Conservation (phyloP, 1,284 basidiomycete species). For the Sporisorium iseilematis-ciliati region DNA sequence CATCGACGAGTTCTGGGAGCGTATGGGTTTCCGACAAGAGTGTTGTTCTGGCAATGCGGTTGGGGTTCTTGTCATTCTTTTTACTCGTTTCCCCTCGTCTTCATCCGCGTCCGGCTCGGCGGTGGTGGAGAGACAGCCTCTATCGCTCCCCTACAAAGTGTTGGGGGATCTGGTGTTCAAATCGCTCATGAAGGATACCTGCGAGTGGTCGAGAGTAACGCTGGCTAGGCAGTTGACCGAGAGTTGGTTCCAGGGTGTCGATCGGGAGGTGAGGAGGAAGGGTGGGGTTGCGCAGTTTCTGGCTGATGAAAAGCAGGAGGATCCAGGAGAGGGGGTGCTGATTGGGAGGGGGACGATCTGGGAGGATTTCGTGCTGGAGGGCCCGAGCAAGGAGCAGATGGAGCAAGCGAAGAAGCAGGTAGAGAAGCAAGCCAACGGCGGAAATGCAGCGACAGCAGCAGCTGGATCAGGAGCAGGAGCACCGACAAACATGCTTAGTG, state of each 20-base stretch:
- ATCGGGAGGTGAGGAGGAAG: slow-evolving; percentile 52
- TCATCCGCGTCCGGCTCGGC: background rate
- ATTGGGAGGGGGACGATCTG: slow-evolving; percentile 47
- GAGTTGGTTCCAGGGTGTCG: slow-evolving; percentile 50
- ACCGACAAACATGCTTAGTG: slow-evolving; percentile 37
- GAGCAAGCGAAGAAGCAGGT: slow-evolving; percentile 23
- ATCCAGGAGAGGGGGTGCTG: slow-evolving; percentile 1
- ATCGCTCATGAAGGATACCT: slow-evolving; percentile 61
- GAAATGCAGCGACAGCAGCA: background rate
- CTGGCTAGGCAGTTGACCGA: slow-evolving; percentile 45
- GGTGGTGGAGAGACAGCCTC: slow-evolving; percentile 34
- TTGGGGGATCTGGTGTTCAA: slow-evolving; percentile 57
- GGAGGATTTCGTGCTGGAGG: slow-evolving; percentile 31
- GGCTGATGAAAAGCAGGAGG: background rate
- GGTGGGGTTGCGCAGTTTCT: slow-evolving; percentile 36
- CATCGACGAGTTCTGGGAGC: slow-evolving; percentile 66
- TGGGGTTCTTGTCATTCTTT: slow-evolving; percentile 62
- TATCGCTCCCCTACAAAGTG: slow-evolving; percentile 54
- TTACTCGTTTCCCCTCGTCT: slow-evolving; percentile 25
- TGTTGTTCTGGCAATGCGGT: slow-evolving; percentile 67
- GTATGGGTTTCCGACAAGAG: slow-evolving; percentile 68
- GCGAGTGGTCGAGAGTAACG: slow-evolving; percentile 53
- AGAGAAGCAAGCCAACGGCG: background rate
- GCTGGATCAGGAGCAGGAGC: background rate
- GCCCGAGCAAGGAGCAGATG: slow-evolving; percentile 27